Percentiles rank a stretch among this genome's conserved stretches.
Conservation (phyloP, 345 rosid species). For the Hibiscus tridactylites region DNA sequence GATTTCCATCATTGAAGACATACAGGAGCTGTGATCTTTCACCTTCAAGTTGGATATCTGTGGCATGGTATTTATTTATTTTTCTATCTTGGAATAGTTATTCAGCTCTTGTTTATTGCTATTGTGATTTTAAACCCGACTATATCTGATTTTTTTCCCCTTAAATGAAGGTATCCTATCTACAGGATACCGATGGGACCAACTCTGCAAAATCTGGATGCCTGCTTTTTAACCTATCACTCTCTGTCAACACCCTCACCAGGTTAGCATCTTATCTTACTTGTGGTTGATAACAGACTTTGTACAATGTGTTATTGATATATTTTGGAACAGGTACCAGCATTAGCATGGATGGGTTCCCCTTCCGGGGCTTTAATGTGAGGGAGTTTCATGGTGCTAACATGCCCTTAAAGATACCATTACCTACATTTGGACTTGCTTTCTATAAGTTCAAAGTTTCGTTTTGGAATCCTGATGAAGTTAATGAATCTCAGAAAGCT, state of each 20-base stretch:
- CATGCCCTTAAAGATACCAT: slow-evolving; percentile 35
- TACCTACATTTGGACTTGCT: slow-evolving; percentile 48
- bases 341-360: slow-evolving; percentile 14
- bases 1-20: too few relatives aligned
- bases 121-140: background rate
- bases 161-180: slow-evolving; percentile 53
- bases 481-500: slow-evolving; percentile 41
- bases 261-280: slow-evolving; percentile 18
- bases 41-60: slow-evolving; percentile 83
- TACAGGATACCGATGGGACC: slow-evolving; percentile 32
- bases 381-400: slow-evolving; percentile 25
- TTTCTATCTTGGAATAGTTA: background rate
- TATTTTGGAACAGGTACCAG: slow-evolving; percentile 29
- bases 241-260: slow-evolving; percentile 41
- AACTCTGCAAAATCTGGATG: slow-evolving; percentile 79
- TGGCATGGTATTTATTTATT: slow-evolving; percentile 60
- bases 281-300: background rate
- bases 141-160: background rate
- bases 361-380: slow-evolving; percentile 12
- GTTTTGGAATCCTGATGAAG: slow-evolving; percentile 52
- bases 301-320: background rate
- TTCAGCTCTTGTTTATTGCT: background rate
- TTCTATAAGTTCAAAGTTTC: slow-evolving; percentile 33
- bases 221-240: slow-evolving; percentile 29
- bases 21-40: slow-evolving; percentile 28